These are phyloP conservation scores for Vaccinium macrocarpon DNA, from an alignment of 148 eudicot genomes.

Conservation along the genomic window DNA sequence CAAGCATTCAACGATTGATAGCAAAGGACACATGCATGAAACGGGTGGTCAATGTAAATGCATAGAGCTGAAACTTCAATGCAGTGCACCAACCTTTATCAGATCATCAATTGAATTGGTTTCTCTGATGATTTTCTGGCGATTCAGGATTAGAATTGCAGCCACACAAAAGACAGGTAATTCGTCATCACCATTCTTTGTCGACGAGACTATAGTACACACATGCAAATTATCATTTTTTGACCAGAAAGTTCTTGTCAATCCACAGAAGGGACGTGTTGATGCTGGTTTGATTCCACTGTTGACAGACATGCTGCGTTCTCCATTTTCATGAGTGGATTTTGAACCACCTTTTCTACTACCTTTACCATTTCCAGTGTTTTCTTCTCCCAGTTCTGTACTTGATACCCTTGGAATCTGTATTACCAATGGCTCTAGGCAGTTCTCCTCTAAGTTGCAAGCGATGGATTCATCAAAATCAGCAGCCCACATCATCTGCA, in stretches of 20 bases:
- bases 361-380: conserved; percentile 30
- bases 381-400: conserved; percentile 53
- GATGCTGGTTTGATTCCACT: conserved; percentile 50
- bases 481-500: conserved; percentile 99
- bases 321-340: conserved; percentile 41
- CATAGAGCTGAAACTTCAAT: neutral
- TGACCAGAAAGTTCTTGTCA: conserved; percentile 83
- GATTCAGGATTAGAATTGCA: conserved; percentile 77
- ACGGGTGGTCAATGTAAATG: neutral
- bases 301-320: conserved; percentile 46
- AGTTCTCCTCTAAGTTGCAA: conserved; percentile 54
- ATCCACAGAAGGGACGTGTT: conserved; percentile 76
- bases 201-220: conserved; percentile 38
- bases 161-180: conserved; percentile 93
- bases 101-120: conserved; percentile 92
- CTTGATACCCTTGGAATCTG: conserved; percentile 56
- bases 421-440: conserved; percentile 72
- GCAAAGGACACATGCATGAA: conserved; percentile 5
- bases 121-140: conserved; percentile 76
- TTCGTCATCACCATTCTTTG: conserved; percentile 71
- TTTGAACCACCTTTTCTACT: conserved; percentile 43
- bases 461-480: conserved; percentile 82
- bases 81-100: conserved; percentile 64
- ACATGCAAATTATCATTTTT: conserved; percentile 51
- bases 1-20: neutral